Evolutionary conservation across 2,329 filamentous ascomycete species (phyloP).

Genomic region (Zymoseptoria tritici): DNA sequence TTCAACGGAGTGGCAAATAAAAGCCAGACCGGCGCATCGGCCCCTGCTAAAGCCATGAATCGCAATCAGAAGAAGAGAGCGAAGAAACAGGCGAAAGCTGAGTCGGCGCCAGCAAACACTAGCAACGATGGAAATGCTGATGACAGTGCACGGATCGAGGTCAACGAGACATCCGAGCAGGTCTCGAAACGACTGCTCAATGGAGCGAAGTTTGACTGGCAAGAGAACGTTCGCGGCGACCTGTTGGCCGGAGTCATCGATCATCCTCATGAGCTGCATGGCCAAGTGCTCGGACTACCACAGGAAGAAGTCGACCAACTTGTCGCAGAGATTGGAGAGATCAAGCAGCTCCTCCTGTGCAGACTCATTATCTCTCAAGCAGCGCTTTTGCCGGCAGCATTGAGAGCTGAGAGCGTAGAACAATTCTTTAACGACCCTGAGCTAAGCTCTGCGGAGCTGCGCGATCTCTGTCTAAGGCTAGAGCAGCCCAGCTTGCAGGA

Average conservation of each 20-base stretch:
- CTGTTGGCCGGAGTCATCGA: background rate
- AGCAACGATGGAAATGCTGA: constrained; percentile 20
- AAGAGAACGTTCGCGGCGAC: constrained; percentile 12
- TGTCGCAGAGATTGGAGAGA: constrained; percentile 41
- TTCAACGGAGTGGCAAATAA: background rate
- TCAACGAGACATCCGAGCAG: constrained; percentile 37
- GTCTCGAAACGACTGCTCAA: constrained; percentile 35
- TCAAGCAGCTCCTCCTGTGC: constrained; percentile 45
- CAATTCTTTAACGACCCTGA: constrained; percentile 39
- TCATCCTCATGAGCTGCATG: background rate
- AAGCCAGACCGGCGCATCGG: background rate
- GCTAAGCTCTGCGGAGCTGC: constrained; percentile 37
- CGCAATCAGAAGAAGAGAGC: constrained; percentile 11
- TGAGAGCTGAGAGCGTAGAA: constrained; percentile 39
- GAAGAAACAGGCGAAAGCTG: constrained; percentile 16
- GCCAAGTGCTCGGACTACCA: constrained; percentile 31
- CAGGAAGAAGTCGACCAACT: constrained; percentile 39
- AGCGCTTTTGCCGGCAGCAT: constrained; percentile 39
- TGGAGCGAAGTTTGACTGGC: constrained; percentile 31
- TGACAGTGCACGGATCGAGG: constrained; percentile 28
- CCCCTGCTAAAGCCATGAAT: background rate
- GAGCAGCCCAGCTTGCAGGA: constrained; percentile 44
- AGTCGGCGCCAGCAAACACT: constrained; percentile 10
- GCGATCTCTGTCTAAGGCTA: constrained; percentile 43
- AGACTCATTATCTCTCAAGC: constrained; percentile 41